Conservation (phyloP, 352 stramenopile species). For the Pythium aquatile region DNA sequence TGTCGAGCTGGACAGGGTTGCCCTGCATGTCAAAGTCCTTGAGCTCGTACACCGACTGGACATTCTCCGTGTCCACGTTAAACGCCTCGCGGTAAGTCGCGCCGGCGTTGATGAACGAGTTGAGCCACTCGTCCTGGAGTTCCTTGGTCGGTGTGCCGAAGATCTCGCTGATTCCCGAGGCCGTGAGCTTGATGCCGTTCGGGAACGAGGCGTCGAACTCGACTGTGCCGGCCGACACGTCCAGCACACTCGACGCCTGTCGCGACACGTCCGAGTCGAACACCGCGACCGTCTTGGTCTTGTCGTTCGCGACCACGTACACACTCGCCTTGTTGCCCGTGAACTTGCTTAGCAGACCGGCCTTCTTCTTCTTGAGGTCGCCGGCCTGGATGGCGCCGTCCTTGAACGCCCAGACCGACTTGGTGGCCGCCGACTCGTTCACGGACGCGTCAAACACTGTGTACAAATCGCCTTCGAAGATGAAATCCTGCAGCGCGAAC, state of each 20-base stretch:
- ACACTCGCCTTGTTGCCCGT: slow-evolving; percentile 18
- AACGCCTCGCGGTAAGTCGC: slow-evolving; percentile 48
- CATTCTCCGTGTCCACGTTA: slow-evolving; percentile 34
- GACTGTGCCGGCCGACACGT: slow-evolving; percentile 18
- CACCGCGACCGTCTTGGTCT: slow-evolving; percentile 20
- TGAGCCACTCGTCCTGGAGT: slow-evolving; percentile 33
- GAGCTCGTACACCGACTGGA: slow-evolving; percentile 75
- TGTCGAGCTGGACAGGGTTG: slow-evolving; percentile 56
- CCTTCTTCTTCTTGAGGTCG: slow-evolving; percentile 27
- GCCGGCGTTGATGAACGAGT: slow-evolving; percentile 50
- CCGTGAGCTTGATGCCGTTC: slow-evolving; percentile 26
- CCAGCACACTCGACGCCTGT: slow-evolving; percentile 22
- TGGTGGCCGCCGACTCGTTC: slow-evolving; percentile 2
- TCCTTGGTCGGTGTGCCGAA: slow-evolving; percentile 27
- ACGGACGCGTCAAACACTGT: slow-evolving; percentile 18
- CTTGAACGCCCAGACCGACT: slow-evolving; percentile 24
- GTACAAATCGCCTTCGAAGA: slow-evolving; percentile 18
- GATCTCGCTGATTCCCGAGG: slow-evolving; percentile 16
- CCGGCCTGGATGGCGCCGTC: slow-evolving; percentile 30
- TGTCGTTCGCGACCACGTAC: slow-evolving; percentile 29
- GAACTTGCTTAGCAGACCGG: slow-evolving; percentile 21
- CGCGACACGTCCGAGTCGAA: slow-evolving; percentile 29
- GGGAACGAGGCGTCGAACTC: slow-evolving; percentile 24
- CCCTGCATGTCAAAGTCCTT: slow-evolving; percentile 58
- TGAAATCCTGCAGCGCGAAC: slow-evolving; percentile 18